A percentile compares a stretch with the other conserved stretches of the same genome.
Conservation (phyloP, 345 rosid genomes). For the Aquilaria sinensis region DNA sequence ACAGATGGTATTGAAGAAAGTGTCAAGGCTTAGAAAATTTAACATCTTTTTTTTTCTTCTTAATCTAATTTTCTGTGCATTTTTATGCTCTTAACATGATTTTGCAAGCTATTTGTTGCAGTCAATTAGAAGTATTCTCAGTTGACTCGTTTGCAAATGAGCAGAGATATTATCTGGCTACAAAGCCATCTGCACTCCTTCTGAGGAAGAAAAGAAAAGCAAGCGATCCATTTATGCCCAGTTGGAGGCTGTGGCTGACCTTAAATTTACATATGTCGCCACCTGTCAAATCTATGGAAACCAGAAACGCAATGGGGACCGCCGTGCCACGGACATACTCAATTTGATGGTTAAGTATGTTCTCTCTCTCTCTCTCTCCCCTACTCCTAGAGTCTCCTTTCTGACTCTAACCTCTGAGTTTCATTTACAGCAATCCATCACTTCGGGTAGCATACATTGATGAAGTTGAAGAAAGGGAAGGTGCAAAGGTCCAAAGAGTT, state of each 20-base stretch:
- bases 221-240: conserved; percentile 81
- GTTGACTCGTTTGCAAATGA: conserved; percentile 20
- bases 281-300: conserved; percentile 96
- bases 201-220: conserved; percentile 92
- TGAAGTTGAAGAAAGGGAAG: conserved; percentile 90
- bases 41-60: background rate
- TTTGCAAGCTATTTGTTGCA: too few species aligned
- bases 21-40: too few species aligned
- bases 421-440: conserved; percentile 69
- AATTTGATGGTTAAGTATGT: conserved; percentile 98
- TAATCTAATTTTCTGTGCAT: conserved; percentile 1
- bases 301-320: conserved; percentile 90
- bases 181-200: conserved; percentile 70
- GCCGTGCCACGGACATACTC: conserved; percentile 89
- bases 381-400: background rate
- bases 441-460: conserved; percentile 97
- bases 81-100: background rate
- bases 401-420: conserved; percentile 18
- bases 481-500: conserved; percentile 63
- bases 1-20: background rate
- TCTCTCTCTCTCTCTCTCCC: background rate
- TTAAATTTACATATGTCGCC: conserved; percentile 94
- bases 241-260: conserved; percentile 90
- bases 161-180: conserved; percentile 95
- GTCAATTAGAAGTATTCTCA: conserved; percentile 4